These are phyloP conservation scores for Lecanoromycetidae sp. DNA, from an alignment of 2,329 filamentous ascomycete genomes.

Conservation along the genomic window DNA sequence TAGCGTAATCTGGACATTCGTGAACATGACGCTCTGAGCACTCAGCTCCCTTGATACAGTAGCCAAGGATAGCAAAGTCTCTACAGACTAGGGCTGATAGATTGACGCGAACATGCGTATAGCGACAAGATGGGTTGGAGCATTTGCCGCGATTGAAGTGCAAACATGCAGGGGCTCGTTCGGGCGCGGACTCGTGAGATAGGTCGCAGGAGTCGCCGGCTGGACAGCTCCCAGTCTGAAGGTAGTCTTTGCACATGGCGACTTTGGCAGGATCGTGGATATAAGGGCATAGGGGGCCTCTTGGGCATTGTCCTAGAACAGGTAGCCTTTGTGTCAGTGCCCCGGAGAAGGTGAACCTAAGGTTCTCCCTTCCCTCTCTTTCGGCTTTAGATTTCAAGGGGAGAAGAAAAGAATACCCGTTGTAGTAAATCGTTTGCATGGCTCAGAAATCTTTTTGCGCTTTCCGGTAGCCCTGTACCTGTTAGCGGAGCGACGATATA, in stretches of 20 bases:
- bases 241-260: constrained; percentile 77
- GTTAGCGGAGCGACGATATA: constrained; percentile 18
- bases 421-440: constrained; percentile 54
- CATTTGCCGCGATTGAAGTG: constrained; percentile 87
- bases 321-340: constrained; percentile 34
- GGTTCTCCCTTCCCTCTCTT: background rate
- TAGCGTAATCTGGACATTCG: constrained; percentile 92
- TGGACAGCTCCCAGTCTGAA: constrained; percentile 66
- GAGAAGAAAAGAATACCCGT: constrained; percentile 36
- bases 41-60: constrained; percentile 67
- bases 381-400: background rate
- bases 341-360: constrained; percentile 27
- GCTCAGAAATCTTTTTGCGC: constrained; percentile 51
- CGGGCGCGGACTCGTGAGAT: constrained; percentile 70
- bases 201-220: constrained; percentile 74
- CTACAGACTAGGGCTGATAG: constrained; percentile 70
- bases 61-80: constrained; percentile 73
- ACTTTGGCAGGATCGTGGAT: constrained; percentile 77
- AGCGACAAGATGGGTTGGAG: constrained; percentile 73
- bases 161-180: constrained; percentile 77
- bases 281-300: constrained; percentile 68
- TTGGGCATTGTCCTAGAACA: constrained; percentile 65
- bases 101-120: constrained; percentile 70
- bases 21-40: constrained; percentile 78
- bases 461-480: constrained; percentile 6